Conservation (phyloP, 495 filamentous ascomycete genomes). For the Viridothelium virens region DNA sequence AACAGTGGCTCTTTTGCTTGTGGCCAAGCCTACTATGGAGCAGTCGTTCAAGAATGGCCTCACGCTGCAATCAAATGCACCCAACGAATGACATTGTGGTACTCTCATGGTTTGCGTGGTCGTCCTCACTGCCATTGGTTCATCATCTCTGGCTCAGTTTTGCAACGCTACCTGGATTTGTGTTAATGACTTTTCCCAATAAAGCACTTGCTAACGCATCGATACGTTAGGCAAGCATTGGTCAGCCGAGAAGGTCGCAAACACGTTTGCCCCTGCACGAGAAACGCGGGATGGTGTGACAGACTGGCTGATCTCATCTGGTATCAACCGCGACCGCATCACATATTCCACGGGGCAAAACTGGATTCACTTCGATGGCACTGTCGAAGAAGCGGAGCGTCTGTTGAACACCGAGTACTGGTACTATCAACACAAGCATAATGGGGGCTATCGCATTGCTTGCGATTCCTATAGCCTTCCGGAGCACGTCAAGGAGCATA, state of each 20-base stretch:
- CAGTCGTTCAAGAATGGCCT: too few species aligned
- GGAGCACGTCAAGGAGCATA: conserved; percentile 27
- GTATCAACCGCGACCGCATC: conserved; percentile 43
- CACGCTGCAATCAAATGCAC: too few species aligned
- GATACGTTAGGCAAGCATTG: conserved; percentile 16
- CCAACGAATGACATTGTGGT: too few species aligned
- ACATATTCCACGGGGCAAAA: conserved; percentile 42
- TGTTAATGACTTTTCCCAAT: too few species aligned
- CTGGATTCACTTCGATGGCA: conserved; percentile 48
- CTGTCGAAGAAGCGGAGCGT: conserved; percentile 45
- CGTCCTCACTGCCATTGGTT: too few species aligned
- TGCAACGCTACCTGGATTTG: too few species aligned
- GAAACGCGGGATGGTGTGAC: conserved; percentile 18
- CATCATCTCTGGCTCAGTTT: too few species aligned
- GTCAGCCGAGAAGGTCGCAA: conserved; percentile 20
- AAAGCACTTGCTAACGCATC: neutral
- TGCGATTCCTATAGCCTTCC: conserved; percentile 35
- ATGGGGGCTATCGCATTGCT: conserved; percentile 42
- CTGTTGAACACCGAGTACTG: conserved; percentile 55
- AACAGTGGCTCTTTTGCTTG: too few species aligned
- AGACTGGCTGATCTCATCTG: conserved; percentile 45
- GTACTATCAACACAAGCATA: conserved; percentile 45
- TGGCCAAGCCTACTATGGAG: too few species aligned
- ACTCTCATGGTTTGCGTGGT: too few species aligned
- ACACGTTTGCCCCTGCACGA: conserved; percentile 19